phyloP scores from a whole-genome alignment of 2,329 filamentous ascomycete genomes.

The Verticillium isaacii region DNA sequence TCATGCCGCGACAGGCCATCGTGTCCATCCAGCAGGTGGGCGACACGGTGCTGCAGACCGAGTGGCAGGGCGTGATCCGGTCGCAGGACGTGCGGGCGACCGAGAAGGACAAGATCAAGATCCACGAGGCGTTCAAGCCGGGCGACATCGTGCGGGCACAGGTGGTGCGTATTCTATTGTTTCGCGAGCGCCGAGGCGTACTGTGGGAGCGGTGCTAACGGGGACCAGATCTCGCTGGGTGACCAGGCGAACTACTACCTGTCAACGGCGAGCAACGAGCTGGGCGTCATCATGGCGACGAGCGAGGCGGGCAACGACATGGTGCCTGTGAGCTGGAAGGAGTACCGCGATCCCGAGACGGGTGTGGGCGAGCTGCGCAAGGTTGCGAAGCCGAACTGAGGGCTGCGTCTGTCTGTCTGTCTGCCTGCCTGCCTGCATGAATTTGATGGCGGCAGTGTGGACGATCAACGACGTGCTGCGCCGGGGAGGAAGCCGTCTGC shows the following conservation, averaged over 20 bases:
- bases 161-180: conserved; percentile 54
- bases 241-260: conserved; percentile 95
- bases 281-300: conserved; percentile 89
- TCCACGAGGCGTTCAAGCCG: conserved; percentile 86
- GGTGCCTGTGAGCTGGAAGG: conserved; percentile 92
- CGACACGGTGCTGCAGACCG: conserved; percentile 65
- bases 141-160: conserved; percentile 86
- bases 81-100: conserved; percentile 90
- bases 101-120: conserved; percentile 91
- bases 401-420: background rate
- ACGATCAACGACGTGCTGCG: background rate
- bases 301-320: conserved; percentile 86
- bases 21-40: conserved; percentile 83
- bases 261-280: conserved; percentile 84
- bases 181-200: background rate
- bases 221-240: conserved; percentile 70
- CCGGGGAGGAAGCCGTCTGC: background rate
- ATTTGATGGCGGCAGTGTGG: background rate
- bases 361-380: conserved; percentile 77
- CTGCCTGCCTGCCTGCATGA: background rate
- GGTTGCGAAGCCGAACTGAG: conserved; percentile 86
- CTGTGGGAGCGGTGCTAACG: conserved; percentile 6
- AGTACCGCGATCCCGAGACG: conserved; percentile 81
- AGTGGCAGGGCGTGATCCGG: conserved; percentile 81
- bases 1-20: conserved; percentile 79